phyloP scores from a whole-genome alignment of 805 yeast species.

The Wilhelminamyces savonicus region DNA sequence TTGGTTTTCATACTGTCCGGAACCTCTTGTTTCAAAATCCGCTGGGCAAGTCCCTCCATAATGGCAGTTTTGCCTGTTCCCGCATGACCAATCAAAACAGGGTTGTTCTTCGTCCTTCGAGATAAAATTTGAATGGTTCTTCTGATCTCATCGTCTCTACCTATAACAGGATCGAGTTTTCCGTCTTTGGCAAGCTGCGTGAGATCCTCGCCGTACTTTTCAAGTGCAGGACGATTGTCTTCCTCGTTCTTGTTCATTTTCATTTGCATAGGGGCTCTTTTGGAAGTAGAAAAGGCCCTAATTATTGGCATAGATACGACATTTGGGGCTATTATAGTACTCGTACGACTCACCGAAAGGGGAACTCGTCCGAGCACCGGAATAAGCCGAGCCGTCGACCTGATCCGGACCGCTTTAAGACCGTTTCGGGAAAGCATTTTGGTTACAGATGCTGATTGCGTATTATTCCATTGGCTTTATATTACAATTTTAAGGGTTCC shows the following conservation, averaged over 20 bases:
- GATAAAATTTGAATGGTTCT: constrained; percentile 90
- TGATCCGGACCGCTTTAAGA: too few species aligned
- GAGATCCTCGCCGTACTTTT: constrained; percentile 78
- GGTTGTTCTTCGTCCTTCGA: constrained; percentile 91
- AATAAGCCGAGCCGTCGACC: too few species aligned
- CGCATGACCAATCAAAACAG: constrained; percentile 91
- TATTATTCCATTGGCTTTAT: too few species aligned
- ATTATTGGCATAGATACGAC: constrained; percentile 4
- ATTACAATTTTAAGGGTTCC: too few species aligned
- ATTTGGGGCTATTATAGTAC: too few species aligned
- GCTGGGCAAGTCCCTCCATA: constrained; percentile 93
- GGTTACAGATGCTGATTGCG: too few species aligned
- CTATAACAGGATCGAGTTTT: constrained; percentile 92
- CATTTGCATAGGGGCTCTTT: constrained; percentile 24
- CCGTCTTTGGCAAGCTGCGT: constrained; percentile 87
- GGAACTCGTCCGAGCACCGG: too few species aligned
- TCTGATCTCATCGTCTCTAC: constrained; percentile 91
- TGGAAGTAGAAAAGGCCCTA: constrained; percentile 16
- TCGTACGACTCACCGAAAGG: too few species aligned
- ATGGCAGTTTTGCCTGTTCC: constrained; percentile 98
- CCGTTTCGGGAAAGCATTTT: too few species aligned
- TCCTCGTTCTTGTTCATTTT: constrained; percentile 35
- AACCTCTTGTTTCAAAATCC: constrained; percentile 86
- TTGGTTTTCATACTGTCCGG: constrained; percentile 92
- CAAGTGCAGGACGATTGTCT: constrained; percentile 66